phyloP scores from a whole-genome alignment of 1,284 basidiomycete species.

The Cryptococcus wingfieldii region DNA sequence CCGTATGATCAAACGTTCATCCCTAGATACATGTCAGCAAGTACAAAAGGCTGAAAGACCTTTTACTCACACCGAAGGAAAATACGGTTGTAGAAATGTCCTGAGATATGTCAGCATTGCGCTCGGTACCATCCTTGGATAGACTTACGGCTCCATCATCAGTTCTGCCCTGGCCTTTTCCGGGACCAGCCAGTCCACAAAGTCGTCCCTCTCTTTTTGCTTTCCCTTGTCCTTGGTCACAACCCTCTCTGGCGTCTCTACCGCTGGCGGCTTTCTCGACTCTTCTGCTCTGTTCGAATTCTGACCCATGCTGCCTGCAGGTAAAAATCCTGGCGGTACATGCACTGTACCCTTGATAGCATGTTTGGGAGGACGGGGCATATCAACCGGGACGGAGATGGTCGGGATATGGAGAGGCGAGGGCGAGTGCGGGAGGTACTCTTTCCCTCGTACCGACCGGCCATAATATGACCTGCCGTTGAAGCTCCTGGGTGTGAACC shows the following conservation, averaged over 20 bases:
- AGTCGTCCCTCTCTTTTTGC: constrained; percentile 15
- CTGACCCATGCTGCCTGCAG: neutral
- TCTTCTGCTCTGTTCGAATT: neutral
- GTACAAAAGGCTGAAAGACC: neutral
- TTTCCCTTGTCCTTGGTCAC: constrained; percentile 13
- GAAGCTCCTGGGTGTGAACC: too few relatives aligned
- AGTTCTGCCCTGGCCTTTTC: constrained; percentile 23
- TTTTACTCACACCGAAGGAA: constrained; percentile 32
- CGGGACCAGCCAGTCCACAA: constrained; percentile 24
- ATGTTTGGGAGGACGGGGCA: constrained; percentile 2
- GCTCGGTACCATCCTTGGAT: neutral
- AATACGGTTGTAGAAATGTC: constrained; percentile 40
- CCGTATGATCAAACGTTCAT: constrained; percentile 42
- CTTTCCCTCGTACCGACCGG: too few relatives aligned
- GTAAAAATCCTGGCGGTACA: constrained; percentile 16
- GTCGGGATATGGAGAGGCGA: constrained; percentile 1
- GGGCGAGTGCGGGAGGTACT: neutral
- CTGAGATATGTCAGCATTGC: constrained; percentile 8
- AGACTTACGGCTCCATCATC: constrained; percentile 43
- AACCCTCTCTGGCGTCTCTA: neutral
- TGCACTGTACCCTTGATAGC: constrained; percentile 12
- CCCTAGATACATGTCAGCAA: constrained; percentile 18
- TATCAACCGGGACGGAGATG: neutral
- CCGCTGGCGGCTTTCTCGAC: neutral
- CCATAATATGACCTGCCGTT: too few relatives aligned